A percentile compares a stretch with the other conserved stretches of the same genome.
phyloP scores from a whole-genome alignment of 1,284 basidiomycete species.

The Ceratorhiza oryzae-sativae region DNA sequence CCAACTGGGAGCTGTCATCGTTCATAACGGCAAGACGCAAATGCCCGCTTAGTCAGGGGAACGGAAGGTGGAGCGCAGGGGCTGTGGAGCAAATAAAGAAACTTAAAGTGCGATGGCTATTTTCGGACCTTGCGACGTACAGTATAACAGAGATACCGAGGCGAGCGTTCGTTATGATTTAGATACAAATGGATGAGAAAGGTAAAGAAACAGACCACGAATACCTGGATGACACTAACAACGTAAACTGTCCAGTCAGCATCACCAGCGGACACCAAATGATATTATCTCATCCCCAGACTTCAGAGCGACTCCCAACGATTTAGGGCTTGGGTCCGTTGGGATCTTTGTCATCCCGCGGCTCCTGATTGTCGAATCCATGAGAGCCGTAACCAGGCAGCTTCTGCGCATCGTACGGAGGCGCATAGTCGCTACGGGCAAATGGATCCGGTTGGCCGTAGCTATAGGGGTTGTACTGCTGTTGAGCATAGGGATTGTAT shows the following conservation, averaged over 20 bases:
- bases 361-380: constrained; percentile 33
- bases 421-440: constrained; percentile 21
- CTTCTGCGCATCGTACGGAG: constrained; percentile 36
- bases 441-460: constrained; percentile 37
- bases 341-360: constrained; percentile 33
- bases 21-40: constrained; percentile 6
- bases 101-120: neutral
- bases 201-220: neutral
- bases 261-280: neutral
- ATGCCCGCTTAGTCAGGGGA: constrained; percentile 15
- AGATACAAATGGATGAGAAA: neutral
- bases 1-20: neutral
- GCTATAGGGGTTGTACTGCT: constrained; percentile 36
- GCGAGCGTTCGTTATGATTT: neutral
- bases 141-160: neutral
- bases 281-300: too few species aligned
- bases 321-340: constrained; percentile 19
- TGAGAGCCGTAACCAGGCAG: constrained; percentile 35
- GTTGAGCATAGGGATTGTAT: constrained; percentile 33
- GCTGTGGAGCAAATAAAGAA: constrained; percentile 17
- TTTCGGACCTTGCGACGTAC: neutral
- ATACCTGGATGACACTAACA: neutral
- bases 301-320: neutral
- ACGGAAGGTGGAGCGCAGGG: constrained; percentile 6
- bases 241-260: constrained; percentile 2